phyloP scores from a whole-genome alignment of 176 grass and related monocot species.

The Saccharum spontaneum region DNA sequence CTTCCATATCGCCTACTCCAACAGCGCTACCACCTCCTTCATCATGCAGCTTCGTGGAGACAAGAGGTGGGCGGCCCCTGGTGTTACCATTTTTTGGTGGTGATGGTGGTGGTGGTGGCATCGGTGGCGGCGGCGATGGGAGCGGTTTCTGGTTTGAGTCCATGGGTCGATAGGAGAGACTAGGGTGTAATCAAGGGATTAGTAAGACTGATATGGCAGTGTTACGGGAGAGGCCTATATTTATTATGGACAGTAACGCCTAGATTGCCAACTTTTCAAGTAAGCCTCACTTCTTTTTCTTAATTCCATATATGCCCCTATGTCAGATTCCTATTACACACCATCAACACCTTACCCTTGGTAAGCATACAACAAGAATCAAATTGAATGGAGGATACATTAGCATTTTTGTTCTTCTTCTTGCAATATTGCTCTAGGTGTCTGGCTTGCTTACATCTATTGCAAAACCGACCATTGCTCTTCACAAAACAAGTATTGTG shows the following conservation, averaged over 20 bases:
- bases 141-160: background rate
- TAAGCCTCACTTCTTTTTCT: background rate
- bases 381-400: too few relatives aligned
- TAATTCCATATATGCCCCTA: background rate
- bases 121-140: background rate
- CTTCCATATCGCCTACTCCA: background rate
- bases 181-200: background rate
- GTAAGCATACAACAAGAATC: too few relatives aligned
- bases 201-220: background rate
- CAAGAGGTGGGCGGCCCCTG: too few relatives aligned
- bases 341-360: too few relatives aligned
- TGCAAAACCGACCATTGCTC: too few relatives aligned
- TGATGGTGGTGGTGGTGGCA: background rate
- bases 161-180: background rate
- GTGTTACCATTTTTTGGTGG: background rate
- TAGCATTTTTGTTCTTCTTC: too few relatives aligned
- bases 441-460: too few relatives aligned
- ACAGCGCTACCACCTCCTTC: accelerated
- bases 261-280: background rate
- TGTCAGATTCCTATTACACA: background rate
- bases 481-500: too few relatives aligned
- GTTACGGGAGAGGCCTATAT: background rate
- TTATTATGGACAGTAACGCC: background rate
- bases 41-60: accelerated
- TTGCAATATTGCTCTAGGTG: too few relatives aligned